Percentiles rank a stretch among this genome's conserved stretches.
Conservation (phyloP, 192 early-diverging fungal genomes). For the Anaeromyces robustus region DNA sequence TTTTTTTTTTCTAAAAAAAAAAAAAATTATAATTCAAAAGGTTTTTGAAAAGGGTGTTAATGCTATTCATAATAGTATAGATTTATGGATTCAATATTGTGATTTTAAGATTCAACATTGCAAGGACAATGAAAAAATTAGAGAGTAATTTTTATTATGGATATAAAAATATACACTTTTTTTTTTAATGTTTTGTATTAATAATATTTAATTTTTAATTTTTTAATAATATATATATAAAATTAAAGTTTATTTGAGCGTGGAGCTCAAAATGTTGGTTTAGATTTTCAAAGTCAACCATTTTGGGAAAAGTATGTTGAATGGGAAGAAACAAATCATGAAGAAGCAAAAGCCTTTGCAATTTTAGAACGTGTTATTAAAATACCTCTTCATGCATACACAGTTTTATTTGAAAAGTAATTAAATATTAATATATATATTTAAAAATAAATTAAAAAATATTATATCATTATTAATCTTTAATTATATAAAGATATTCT, state of each 20-base stretch:
- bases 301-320: slow-evolving; percentile 45
- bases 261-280: slow-evolving; percentile 37
- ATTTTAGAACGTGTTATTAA: slow-evolving; percentile 46
- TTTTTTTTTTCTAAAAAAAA: too few species aligned
- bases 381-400: slow-evolving; percentile 61
- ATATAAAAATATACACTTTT: too few species aligned
- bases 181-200: too few species aligned
- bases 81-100: slow-evolving; percentile 58
- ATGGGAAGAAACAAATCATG: slow-evolving; percentile 16
- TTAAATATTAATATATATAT: neutral
- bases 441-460: neutral
- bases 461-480: neutral
- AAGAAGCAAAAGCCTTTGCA: slow-evolving; percentile 15
- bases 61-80: slow-evolving; percentile 49
- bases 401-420: slow-evolving; percentile 53
- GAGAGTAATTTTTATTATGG: too few species aligned
- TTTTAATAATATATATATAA: too few species aligned
- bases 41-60: slow-evolving; percentile 54
- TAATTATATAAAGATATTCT: slow-evolving; percentile 23
- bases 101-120: slow-evolving; percentile 41
- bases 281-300: slow-evolving; percentile 51
- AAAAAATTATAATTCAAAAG: slow-evolving; percentile 13
- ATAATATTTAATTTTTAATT: slow-evolving; percentile 3
- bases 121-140: slow-evolving; percentile 28
- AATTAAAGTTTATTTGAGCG: slow-evolving; percentile 47